Evolutionary conservation across 768 basidiomycete genomes (phyloP), one percentile per base, ranked within the genome.

Genomic region (Amanita inopinata): DNA sequence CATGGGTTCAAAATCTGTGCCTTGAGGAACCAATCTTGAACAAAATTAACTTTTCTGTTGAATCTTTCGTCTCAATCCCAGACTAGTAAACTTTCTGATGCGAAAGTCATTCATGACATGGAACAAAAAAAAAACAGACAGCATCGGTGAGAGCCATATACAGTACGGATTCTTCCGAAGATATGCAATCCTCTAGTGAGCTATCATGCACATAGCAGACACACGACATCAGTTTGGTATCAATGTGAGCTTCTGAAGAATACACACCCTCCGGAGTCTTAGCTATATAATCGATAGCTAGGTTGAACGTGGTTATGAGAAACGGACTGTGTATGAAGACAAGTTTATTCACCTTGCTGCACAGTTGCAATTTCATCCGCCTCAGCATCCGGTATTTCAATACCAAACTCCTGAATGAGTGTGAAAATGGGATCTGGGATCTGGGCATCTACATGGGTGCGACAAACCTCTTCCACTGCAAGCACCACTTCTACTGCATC

Each of bases 401-500:
- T 93, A 20, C 77, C 73, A 60, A 99, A 99, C 57, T 98, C 96
- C 90, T 98, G 53, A 25, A 12, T 42, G 46, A 42, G 14, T 32
- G 43, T 34, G 15, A n/a, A 39, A 10, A 46, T 15, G 14, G 8
- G 22, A 23, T 24, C 12, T 24, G 37, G 22, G 43, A 24, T 20
- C 43, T 31, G 43, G 38, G 32, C 14, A 27, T 17, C n/a, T n/a
- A n/a, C n/a, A n/a, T n/a, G n/a, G 18, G 49, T 39, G 15, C 41
- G 20, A 33, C 57, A 17, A 52, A 79, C 83, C 77, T 92, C 96
- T 67, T 99, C 96, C 52, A 99, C 83, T 30, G 94, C 91, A 92
- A 99, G 96, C 54, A 98, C 88, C 19, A 97, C 92, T 62, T 99
- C 96, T 14, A 99, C 93, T 14, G 92, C 77, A 61, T 99, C 96